Percentiles rank a stretch among this genome's conserved stretches.
Conservation (phyloP, 2,329 filamentous ascomycete genomes). For the Scortechinia acanthostroma region DNA sequence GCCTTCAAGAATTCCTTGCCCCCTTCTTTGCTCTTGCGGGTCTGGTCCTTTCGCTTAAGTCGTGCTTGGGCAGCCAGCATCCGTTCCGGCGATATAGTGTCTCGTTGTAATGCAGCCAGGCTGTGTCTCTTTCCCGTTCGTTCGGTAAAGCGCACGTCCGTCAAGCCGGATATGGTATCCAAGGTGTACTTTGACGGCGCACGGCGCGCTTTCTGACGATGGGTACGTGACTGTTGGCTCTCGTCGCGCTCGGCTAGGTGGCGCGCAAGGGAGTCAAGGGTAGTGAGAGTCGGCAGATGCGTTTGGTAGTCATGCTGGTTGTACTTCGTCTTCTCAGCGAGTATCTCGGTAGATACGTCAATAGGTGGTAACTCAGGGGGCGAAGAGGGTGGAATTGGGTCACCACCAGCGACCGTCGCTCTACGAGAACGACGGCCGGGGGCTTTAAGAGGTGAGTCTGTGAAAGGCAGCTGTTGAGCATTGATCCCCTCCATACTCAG, state of each 20-base stretch:
- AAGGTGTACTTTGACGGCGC: background rate
- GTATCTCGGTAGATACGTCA: no score
- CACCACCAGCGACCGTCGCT: slow-evolving; percentile 5
- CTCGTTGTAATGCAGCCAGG: slow-evolving; percentile 6
- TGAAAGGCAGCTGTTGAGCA: no score
- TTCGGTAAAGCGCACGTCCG: background rate
- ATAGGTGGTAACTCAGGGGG: slow-evolving; percentile 15
- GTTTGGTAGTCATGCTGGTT: no score
- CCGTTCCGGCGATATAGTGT: slow-evolving; percentile 18
- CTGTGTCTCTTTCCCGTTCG: background rate
- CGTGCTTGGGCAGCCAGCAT: slow-evolving; percentile 21
- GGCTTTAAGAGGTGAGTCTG: no score
- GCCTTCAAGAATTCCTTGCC: no score
- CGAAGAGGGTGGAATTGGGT: slow-evolving; percentile 16
- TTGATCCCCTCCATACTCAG: background rate
- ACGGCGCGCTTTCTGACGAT: background rate
- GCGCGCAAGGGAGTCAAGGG: no score
- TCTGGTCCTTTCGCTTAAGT: slow-evolving; percentile 17
- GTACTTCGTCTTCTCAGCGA: no score
- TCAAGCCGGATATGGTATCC: no score
- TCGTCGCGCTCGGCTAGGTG: background rate
- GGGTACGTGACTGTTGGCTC: background rate
- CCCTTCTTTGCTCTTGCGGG: slow-evolving; percentile 13
- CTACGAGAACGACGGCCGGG: slow-evolving; percentile 8
- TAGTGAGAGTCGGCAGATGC: no score